Evolutionary conservation across 495 filamentous ascomycete species (phyloP).

Genomic region (Neurospora sp.): DNA sequence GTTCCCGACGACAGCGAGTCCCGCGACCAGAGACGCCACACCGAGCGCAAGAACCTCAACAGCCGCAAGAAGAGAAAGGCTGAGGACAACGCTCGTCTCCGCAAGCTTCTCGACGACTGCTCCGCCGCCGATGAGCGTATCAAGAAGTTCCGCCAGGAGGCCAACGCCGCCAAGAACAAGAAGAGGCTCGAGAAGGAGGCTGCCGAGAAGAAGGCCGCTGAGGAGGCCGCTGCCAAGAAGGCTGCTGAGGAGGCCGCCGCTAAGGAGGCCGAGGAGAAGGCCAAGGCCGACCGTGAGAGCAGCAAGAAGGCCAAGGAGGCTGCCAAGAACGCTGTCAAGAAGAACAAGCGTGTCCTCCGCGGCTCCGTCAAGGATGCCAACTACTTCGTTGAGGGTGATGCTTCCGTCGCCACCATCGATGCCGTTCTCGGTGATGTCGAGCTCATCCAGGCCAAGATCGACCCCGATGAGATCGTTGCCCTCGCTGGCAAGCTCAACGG

Average conservation of each 20-base stretch:
- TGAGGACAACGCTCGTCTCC: slow-evolving; percentile 84
- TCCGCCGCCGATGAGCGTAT: slow-evolving; percentile 82
- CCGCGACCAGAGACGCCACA: slow-evolving; percentile 95
- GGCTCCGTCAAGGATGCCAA: slow-evolving; percentile 90
- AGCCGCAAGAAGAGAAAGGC: slow-evolving; percentile 98
- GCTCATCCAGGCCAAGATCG: slow-evolving; percentile 78
- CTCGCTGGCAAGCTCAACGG: slow-evolving; percentile 68
- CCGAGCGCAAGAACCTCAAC: slow-evolving; percentile 96
- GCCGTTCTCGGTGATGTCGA: slow-evolving; percentile 78
- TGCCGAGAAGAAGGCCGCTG: slow-evolving; percentile 70
- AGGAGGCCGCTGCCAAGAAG: slow-evolving; percentile 67
- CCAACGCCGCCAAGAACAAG: slow-evolving; percentile 87
- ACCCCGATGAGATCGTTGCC: slow-evolving; percentile 74
- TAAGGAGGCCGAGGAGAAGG: slow-evolving; percentile 97
- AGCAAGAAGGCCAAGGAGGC: slow-evolving; percentile 98
- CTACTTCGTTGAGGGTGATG: slow-evolving; percentile 67
- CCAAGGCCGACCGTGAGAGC: slow-evolving; percentile 78
- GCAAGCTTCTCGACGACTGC: slow-evolving; percentile 78
- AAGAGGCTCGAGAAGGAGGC: slow-evolving; percentile 86
- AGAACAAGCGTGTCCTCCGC: slow-evolving; percentile 95
- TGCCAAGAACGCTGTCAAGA: slow-evolving; percentile 96
- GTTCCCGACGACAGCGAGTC: slow-evolving; percentile 98
- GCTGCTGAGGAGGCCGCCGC: slow-evolving; percentile 76
- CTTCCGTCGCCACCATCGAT: slow-evolving; percentile 67
- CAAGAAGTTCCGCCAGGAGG: slow-evolving; percentile 89